Evolutionary conservation across 106 monocot species (phyloP).

Genomic region (Allium sativum): DNA sequence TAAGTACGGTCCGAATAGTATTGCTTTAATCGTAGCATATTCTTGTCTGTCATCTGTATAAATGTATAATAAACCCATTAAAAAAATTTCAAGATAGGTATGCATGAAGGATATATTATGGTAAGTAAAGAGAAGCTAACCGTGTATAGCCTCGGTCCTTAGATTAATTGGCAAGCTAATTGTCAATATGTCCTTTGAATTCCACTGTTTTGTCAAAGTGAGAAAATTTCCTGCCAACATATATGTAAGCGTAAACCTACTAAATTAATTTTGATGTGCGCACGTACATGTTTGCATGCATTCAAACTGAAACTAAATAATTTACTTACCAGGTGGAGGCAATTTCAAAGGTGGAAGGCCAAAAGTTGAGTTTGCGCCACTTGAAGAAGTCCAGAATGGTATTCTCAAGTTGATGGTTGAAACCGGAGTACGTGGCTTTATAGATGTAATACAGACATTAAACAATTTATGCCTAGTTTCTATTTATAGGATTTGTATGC

Average conservation of each 20-base stretch:
- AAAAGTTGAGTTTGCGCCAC: conserved; percentile 35
- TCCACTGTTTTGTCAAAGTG: conserved; percentile 54
- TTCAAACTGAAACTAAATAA: not conserved
- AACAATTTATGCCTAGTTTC: not conserved
- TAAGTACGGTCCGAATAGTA: conserved; percentile 81
- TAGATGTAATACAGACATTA: not conserved
- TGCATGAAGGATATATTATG: not conserved
- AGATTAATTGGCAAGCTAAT: conserved; percentile 51
- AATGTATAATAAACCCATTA: not conserved
- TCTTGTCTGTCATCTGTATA: conserved; percentile 65
- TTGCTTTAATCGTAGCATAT: conserved; percentile 54
- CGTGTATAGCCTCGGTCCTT: conserved; percentile 72
- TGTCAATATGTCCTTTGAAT: conserved; percentile 41
- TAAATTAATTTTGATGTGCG: too few species aligned
- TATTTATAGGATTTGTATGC: not conserved
- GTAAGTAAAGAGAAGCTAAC: conserved; percentile 16
- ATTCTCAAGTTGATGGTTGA: conserved; percentile 57
- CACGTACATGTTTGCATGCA: too few species aligned
- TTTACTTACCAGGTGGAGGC: conserved; percentile 28
- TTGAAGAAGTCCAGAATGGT: conserved; percentile 54
- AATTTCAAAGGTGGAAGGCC: conserved; percentile 29
- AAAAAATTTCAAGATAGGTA: not conserved
- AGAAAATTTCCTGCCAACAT: conserved; percentile 60
- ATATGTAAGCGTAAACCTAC: too few species aligned
- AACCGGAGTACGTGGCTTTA: conserved; percentile 19